Base-by-base conservation (phyloP, 1,139 yeast genomes). In the Debaryomycetaceae sp. region DNA sequence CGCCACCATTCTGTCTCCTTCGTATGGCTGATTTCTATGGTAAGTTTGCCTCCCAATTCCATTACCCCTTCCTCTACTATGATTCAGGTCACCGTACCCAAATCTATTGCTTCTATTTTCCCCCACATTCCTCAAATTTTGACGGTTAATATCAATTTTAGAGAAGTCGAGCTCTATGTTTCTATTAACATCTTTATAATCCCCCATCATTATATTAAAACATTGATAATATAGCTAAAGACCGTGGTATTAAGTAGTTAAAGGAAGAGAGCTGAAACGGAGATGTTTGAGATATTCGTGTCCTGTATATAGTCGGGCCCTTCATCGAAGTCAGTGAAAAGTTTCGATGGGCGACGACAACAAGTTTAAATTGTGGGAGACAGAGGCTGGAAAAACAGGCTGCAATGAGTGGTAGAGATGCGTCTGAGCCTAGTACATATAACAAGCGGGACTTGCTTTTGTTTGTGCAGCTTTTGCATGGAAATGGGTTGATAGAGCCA, bases 401-500 rank as follows among this genome's bases (percentile, higher is more conserved):
- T 15, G 37, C 16, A n/a, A 35, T 33, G 41, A 35, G 35, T 18
- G 36, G 31, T 11, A 18, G n/a, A 11, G 41, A 36, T 37, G 30
- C 37, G 3, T 39, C 49, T 2, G 41, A 43, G 26, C 46, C 51
- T 17, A 35, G 33, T 5, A 24, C 38, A 5, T 55, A 53, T 33
- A 39, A 40, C 30, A 48, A 44, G 31, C 42, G 57, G 29, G 56
- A 53, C 31, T 36, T 53, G 29, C 41, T 56, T 34, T 37, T 53
- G 18, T 38, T 56, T 18, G 42, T 54, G 0, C 61, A 56, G 42
- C 43, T 54, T 16, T 46, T 56, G 13, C 56, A 55, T 35, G 46
- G 44, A n/a, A 45, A 50, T 35, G 51, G 51, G 5, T 44, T 52
- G 31, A 38, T 56, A 31, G 51, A 48, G 2, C 35, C 46, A 15